These are phyloP conservation scores for Epichloe gansuensis DNA, from an alignment of 2,329 filamentous ascomycete species.

Conservation along the genomic window DNA sequence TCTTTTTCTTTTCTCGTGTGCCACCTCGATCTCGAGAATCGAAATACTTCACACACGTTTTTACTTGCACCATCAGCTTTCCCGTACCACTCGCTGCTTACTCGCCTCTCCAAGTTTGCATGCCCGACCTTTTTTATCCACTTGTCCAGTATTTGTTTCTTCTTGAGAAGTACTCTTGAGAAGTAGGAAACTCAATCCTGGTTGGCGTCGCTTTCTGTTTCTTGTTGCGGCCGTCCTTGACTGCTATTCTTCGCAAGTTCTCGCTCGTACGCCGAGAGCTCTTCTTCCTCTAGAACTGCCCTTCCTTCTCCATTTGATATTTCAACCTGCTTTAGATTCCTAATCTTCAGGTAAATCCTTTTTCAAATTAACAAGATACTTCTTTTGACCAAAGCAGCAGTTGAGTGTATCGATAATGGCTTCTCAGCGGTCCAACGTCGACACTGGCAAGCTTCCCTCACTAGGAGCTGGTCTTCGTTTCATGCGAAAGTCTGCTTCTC, in stretches of 20 bases:
- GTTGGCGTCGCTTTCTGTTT: background rate
- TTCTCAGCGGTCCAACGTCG: background rate
- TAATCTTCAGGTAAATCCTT: too few species aligned
- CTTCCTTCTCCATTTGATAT: background rate
- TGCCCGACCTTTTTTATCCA: background rate
- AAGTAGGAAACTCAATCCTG: background rate
- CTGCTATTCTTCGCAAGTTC: background rate
- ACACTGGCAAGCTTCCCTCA: background rate
- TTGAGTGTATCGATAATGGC: background rate
- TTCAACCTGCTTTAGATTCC: background rate
- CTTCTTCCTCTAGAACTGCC: background rate
- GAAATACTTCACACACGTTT: background rate
- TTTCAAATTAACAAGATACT: too few species aligned
- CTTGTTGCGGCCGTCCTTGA: background rate
- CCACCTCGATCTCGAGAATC: background rate
- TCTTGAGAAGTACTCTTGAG: too few species aligned
- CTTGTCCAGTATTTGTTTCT: background rate
- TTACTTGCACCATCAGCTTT: background rate
- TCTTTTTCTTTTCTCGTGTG: background rate
- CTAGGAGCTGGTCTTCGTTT: conserved; percentile 3
- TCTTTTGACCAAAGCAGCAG: background rate
- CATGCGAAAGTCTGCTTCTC: conserved; percentile 9
- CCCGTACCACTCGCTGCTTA: background rate
- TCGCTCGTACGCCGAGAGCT: background rate
- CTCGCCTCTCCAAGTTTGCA: background rate